Conservation (phyloP, 495 filamentous ascomycete genomes). For the Xylaria palmicola region DNA sequence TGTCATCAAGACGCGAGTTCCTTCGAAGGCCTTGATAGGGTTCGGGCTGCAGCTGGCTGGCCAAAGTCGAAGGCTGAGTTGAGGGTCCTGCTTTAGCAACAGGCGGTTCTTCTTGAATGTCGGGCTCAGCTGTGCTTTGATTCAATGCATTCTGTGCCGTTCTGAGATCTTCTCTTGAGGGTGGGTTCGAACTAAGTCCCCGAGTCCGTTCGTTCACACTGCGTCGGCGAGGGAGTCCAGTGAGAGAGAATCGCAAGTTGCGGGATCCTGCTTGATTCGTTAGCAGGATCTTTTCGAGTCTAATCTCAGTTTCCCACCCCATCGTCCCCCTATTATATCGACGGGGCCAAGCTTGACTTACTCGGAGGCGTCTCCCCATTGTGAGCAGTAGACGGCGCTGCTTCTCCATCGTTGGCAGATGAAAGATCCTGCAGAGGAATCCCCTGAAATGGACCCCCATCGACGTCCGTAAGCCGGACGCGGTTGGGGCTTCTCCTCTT, state of each 20-base stretch:
- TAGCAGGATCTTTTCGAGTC: too few relatives aligned
- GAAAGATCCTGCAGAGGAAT: not conserved
- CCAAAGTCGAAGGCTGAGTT: not conserved
- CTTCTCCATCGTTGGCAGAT: not conserved
- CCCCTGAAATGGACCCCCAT: not conserved
- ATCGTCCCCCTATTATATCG: not conserved
- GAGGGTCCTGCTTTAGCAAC: not conserved
- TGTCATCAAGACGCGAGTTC: not conserved
- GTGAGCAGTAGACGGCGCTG: too few relatives aligned
- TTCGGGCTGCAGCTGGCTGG: not conserved
- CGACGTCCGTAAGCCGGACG: not conserved
- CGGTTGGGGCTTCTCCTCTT: not conserved
- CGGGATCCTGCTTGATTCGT: not conserved
- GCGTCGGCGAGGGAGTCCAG: not conserved
- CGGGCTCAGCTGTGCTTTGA: too few relatives aligned
- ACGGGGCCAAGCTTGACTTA: not conserved
- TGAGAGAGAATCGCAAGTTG: not conserved
- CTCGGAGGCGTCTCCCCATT: too few relatives aligned
- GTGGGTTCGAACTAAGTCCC: slow-evolving; percentile 2
- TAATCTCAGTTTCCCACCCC: too few relatives aligned
- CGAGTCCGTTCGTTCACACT: not conserved
- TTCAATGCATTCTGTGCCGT: not conserved
- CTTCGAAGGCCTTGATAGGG: not conserved
- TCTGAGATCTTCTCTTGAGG: not conserved
- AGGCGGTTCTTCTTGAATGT: not conserved